These are phyloP conservation scores for Rhodocollybia butyracea DNA, from an alignment of 768 basidiomycete genomes.

Conservation along the genomic window DNA sequence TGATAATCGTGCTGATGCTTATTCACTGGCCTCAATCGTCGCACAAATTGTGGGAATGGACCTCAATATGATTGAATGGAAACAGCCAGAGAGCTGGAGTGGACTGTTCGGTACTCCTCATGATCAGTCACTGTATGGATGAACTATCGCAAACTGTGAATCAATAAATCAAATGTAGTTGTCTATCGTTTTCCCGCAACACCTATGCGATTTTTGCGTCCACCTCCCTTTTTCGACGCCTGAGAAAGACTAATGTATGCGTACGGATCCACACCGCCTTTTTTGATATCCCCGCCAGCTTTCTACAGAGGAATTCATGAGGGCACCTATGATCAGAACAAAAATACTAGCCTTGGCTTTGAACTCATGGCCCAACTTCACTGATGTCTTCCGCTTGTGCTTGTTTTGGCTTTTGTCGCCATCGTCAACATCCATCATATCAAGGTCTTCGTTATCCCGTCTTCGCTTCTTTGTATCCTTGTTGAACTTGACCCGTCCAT, in stretches of 20 bases:
- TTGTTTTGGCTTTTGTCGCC: conserved; percentile 43
- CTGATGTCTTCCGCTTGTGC: conserved; percentile 48
- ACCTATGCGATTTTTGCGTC: conserved; percentile 42
- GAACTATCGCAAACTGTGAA: neutral
- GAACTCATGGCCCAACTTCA: conserved; percentile 79
- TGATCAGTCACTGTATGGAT: conserved; percentile 72
- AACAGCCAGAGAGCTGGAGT: conserved; percentile 65
- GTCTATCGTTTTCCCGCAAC: conserved; percentile 50
- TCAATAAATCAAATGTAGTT: conserved; percentile 7
- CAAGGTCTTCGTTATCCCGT: conserved; percentile 59
- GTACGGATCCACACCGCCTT: conserved; percentile 84
- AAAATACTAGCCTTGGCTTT: conserved; percentile 78
- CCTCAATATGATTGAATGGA: conserved; percentile 41
- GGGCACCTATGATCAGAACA: conserved; percentile 1
- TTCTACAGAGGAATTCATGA: conserved; percentile 47
- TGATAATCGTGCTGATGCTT: conserved; percentile 75
- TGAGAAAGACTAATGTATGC: conserved; percentile 86
- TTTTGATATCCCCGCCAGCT: conserved; percentile 93
- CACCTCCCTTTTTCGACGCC: conserved; percentile 65
- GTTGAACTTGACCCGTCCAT: conserved; percentile 90
- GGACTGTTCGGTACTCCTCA: conserved; percentile 72
- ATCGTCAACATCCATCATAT: conserved; percentile 68
- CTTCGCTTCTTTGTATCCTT: conserved; percentile 95
- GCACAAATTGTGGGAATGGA: conserved; percentile 45
- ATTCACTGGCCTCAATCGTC: conserved; percentile 52